Percentiles rank a stretch among this genome's conserved stretches.
These are phyloP conservation scores for Leishmania aethiopica DNA, from an alignment of 208 protist species.

Conservation along the genomic window DNA sequence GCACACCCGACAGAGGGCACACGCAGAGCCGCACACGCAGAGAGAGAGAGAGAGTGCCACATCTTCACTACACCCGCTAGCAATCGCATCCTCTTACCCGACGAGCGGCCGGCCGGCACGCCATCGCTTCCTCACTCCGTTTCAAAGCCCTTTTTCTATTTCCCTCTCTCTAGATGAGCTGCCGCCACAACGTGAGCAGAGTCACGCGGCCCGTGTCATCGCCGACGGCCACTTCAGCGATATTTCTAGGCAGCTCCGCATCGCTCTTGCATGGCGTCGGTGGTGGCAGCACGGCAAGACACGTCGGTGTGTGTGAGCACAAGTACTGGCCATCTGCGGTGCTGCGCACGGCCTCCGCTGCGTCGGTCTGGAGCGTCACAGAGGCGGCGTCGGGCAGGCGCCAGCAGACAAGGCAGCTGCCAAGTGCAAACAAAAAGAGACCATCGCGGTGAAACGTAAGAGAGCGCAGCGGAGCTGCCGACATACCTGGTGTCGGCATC, in stretches of 20 bases:
- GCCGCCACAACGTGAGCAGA: slow-evolving; percentile 59
- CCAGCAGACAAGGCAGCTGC: slow-evolving; percentile 24
- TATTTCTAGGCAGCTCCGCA: slow-evolving; percentile 20
- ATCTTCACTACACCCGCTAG: not conserved
- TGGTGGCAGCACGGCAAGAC: slow-evolving; percentile 27
- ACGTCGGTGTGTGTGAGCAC: slow-evolving; percentile 17
- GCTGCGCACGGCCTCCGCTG: not conserved
- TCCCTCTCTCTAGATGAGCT: slow-evolving; percentile 5
- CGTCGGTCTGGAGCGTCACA: not conserved
- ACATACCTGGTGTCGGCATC: slow-evolving; percentile 16
- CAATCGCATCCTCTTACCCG: not conserved
- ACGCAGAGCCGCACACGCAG: not conserved
- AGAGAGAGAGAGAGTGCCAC: no score
- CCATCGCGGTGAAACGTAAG: slow-evolving; percentile 25
- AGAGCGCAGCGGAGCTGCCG: slow-evolving; percentile 5
- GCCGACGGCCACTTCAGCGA: slow-evolving; percentile 53
- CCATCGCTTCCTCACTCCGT: not conserved
- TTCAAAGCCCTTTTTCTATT: not conserved
- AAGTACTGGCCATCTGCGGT: slow-evolving; percentile 23
- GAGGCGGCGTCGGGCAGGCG: slow-evolving; percentile 7
- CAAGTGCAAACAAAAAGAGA: slow-evolving; percentile 22
- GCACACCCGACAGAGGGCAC: not conserved
- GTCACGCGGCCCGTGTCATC: slow-evolving; percentile 57
- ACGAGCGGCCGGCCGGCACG: not conserved
- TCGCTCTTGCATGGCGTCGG: slow-evolving; percentile 15